Evolutionary conservation across 495 filamentous ascomycete genomes (phyloP).

Genomic region (Penicillium diatomitis): DNA sequence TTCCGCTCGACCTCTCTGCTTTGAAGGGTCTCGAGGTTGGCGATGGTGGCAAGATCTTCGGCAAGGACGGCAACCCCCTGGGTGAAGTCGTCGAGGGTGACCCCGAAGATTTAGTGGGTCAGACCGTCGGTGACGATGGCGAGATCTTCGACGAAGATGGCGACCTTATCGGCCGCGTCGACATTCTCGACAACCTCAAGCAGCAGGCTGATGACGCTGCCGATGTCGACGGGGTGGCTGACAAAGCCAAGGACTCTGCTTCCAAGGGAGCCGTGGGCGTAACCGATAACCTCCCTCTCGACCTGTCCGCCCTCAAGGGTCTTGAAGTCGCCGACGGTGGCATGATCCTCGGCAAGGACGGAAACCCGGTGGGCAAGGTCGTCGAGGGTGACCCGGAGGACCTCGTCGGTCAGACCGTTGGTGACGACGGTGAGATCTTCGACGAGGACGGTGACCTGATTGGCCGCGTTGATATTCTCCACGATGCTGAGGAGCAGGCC

Average conservation of each 20-base stretch:
- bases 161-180: conserved; percentile 50
- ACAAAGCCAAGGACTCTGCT: conserved; percentile 15
- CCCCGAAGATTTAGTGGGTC: conserved; percentile 50
- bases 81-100: conserved; percentile 57
- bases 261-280: conserved; percentile 18
- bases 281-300: conserved; percentile 25
- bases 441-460: conserved; percentile 43
- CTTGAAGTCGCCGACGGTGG: conserved; percentile 48
- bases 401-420: conserved; percentile 39
- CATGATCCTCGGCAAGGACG: conserved; percentile 29
- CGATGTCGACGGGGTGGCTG: conserved; percentile 1
- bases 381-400: conserved; percentile 37
- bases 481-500: conserved; percentile 24
- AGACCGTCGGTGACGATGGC: conserved; percentile 49
- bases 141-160: conserved; percentile 59
- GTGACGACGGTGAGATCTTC: conserved; percentile 45
- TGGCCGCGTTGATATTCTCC: conserved; percentile 34
- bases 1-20: conserved; percentile 28
- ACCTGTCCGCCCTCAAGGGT: conserved; percentile 60
- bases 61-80: conserved; percentile 44
- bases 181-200: conserved; percentile 15
- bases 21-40: conserved; percentile 42
- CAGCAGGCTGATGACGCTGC: conserved; percentile 3
- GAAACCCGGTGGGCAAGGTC: conserved; percentile 29
- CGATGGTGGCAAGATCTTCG: conserved; percentile 46